Evolutionary conservation across 441 rosid species (phyloP).

Genomic region (Populus hybrid): DNA sequence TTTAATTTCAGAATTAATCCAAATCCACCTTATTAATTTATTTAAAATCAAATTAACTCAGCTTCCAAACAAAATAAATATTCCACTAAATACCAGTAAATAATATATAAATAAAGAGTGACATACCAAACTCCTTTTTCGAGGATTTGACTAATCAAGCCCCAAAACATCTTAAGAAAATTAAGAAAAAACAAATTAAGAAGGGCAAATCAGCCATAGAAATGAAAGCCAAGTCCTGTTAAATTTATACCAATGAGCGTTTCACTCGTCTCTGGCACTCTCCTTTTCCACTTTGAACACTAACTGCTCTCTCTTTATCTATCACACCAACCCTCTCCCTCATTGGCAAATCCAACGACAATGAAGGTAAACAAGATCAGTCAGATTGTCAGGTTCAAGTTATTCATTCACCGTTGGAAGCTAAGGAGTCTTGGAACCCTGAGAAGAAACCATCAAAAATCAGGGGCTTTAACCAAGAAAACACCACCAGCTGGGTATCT

Average conservation of each 20-base stretch:
- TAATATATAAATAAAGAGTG: no score
- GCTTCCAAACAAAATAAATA: no score
- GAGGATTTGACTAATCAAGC: background rate
- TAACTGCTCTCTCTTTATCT: background rate
- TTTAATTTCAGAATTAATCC: background rate
- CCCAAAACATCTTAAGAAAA: background rate
- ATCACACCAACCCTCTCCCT: background rate
- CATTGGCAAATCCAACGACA: background rate
- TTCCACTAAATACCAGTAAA: background rate
- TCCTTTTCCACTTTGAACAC: background rate
- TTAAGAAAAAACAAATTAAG: no score
- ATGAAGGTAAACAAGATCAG: background rate
- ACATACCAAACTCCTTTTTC: no score
- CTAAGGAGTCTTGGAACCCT: background rate
- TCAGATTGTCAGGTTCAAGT: background rate
- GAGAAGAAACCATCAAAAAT: background rate
- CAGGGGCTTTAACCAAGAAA: background rate
- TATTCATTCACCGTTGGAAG: background rate
- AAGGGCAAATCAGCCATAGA: background rate
- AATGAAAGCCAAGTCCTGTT: background rate
- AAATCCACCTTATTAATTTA: background rate
- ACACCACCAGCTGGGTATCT: background rate
- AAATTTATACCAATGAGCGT: background rate
- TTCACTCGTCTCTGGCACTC: background rate
- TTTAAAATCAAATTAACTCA: background rate